Conservation (phyloP, 1,284 basidiomycete genomes). For the Clitocybe nebularis region DNA sequence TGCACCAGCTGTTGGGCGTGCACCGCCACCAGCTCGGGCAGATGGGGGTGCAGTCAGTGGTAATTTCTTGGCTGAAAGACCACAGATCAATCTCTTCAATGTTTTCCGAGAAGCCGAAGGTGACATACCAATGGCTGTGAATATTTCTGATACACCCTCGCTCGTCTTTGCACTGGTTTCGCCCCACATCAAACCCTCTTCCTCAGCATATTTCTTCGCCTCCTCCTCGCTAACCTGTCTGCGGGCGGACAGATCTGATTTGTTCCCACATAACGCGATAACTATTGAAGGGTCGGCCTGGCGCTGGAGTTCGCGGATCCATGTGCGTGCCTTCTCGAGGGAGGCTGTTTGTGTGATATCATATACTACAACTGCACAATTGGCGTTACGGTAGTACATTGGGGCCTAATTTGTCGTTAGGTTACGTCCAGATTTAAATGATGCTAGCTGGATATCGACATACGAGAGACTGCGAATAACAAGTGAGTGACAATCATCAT, state of each 20-base stretch:
- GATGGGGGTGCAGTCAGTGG: conserved; percentile 70
- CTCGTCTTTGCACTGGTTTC: conserved; percentile 96
- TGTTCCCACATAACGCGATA: conserved; percentile 95
- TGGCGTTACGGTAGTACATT: conserved; percentile 91
- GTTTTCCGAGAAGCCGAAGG: no score
- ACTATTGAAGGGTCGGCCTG: conserved; percentile 97
- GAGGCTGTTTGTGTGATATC: conserved; percentile 85
- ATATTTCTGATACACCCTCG: conserved; percentile 86
- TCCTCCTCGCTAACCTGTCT: conserved; percentile 82
- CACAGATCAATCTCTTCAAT: conserved; percentile 7
- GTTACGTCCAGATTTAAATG: conserved; percentile 9
- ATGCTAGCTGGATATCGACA: conserved; percentile 19
- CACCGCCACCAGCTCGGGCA: conserved; percentile 46
- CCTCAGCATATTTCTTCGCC: conserved; percentile 90
- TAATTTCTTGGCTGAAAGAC: conserved; percentile 63
- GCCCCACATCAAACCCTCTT: conserved; percentile 93
- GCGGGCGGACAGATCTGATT: conserved; percentile 80
- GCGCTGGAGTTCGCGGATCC: conserved; percentile 95
- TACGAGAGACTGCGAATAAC: conserved; percentile 55
- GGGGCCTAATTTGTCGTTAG: conserved; percentile 56
- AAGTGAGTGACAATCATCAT: conserved; percentile 2
- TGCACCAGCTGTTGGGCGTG: conserved; percentile 43
- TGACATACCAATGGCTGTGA: conserved; percentile 77
- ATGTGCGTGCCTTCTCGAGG: conserved; percentile 93
- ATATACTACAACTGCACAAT: conserved; percentile 85